A percentile compares a stretch with the other conserved stretches of the same genome.
phyloP scores from a whole-genome alignment of 148 eudicot genomes.

The Drosera capensis region DNA sequence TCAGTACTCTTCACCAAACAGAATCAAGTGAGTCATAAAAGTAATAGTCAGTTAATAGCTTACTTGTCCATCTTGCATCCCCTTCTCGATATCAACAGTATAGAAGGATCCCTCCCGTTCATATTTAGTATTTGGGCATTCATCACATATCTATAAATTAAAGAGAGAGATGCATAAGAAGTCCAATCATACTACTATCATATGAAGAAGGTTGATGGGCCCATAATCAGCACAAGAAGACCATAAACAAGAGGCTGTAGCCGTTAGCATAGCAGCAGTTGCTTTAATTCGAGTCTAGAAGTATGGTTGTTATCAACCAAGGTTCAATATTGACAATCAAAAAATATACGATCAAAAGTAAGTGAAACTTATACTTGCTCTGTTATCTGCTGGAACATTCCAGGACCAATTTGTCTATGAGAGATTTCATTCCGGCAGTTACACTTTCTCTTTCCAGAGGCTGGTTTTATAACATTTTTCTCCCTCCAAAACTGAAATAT shows the following conservation, averaged over 20 bases:
- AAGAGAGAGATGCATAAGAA: background rate
- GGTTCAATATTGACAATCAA: background rate
- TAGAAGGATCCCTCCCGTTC: conserved; percentile 80
- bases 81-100: conserved; percentile 97
- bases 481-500: conserved; percentile 83
- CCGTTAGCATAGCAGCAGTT: no score
- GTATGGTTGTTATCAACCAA: background rate
- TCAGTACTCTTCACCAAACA: background rate
- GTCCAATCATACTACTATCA: background rate
- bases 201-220: background rate
- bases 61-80: conserved; percentile 98
- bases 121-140: conserved; percentile 86
- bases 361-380: conserved; percentile 52
- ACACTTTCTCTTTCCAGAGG: conserved; percentile 77
- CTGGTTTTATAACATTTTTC: conserved; percentile 73
- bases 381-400: conserved; percentile 99
- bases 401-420: conserved; percentile 97
- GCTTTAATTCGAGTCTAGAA: no score
- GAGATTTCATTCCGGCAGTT: conserved; percentile 96
- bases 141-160: conserved; percentile 71
- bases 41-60: conserved; percentile 5
- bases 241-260: no score
- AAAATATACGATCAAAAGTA: background rate
- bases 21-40: background rate
- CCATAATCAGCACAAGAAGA: no score